Base-by-base conservation (phyloP, 1,284 basidiomycete genomes). In the Tremellales sp. region DNA sequence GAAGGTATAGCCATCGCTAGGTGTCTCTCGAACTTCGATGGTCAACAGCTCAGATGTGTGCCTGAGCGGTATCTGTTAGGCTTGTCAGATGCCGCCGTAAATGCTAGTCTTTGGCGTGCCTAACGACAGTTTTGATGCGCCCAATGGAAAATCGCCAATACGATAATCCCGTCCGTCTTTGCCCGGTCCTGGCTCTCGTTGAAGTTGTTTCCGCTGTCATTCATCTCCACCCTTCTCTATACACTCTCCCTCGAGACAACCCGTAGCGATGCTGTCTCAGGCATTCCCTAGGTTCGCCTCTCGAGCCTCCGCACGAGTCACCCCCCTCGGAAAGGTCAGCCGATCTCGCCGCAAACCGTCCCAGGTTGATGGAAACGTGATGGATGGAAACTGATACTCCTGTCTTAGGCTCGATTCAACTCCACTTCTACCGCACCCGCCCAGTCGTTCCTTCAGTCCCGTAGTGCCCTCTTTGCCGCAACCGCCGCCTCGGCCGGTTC, bases 401-500 rank as follows among this genome's bases (percentile, higher is more conserved):
- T 22, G 40, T 40, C 27, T 23, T 39, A 67, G 62, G 64, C 67
- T 35, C 62, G 70, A 52, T 73, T 69, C 64, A 62, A 64, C 51
- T 67, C 67, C 40, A 50, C 60, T 46, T 55, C 61, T 26, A 51
- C 62, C 51, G 45, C 63, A 43, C 40, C 56, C 40, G 44, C 58
- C 25, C 40, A 55, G 24, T 53, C 62, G 24, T 57, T 60, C 55
- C 54, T 66, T 49, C 54, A 81, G 61, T 94, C 91, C 52, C 85
- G 84, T 64, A 80, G 86, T 46, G 84, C 89, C 40, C 80, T 93
- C 52, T 81, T 83, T 53, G 84, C 86, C 51, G 84, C 86, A 56
- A 85, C 90, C 41, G 79, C 86, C 56, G 77, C 87, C 69, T 83
- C 92, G 44, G 87, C 80, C 58, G 92, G 94, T 54, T 87, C 92